Percentiles rank a stretch among this genome's conserved stretches.
These are phyloP conservation scores for Ulmus americana DNA, from an alignment of 331 rosid genomes.

Conservation along the genomic window DNA sequence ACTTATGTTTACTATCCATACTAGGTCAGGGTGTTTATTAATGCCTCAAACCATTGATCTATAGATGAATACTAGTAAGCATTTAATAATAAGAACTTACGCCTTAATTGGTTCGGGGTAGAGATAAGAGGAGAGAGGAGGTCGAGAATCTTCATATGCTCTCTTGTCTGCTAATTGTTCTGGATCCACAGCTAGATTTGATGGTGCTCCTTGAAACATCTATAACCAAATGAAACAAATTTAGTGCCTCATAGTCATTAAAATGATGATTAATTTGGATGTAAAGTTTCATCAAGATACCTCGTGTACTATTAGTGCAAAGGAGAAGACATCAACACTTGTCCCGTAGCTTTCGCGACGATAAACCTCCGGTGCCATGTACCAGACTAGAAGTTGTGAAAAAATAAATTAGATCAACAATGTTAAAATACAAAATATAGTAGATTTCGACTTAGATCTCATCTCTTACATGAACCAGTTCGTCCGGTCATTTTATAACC, in stretches of 20 bases:
- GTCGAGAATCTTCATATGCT: conserved; percentile 28
- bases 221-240: background rate
- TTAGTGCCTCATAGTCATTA: background rate
- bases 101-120: conserved; percentile 16
- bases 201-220: conserved; percentile 31
- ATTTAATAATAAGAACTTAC: conserved; percentile 12
- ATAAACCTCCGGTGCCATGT: conserved; percentile 34
- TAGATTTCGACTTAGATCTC: background rate
- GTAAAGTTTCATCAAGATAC: background rate
- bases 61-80: no score
- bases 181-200: conserved; percentile 22
- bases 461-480: conserved; percentile 30
- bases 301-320: conserved; percentile 26
- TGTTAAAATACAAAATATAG: background rate
- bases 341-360: conserved; percentile 27
- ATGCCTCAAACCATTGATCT: no score
- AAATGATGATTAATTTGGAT: background rate
- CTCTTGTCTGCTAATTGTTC: conserved; percentile 27
- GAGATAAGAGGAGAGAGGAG: conserved; percentile 22
- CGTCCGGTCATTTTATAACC: conserved; percentile 33
- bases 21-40: no score
- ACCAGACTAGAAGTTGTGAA: conserved; percentile 14
- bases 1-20: no score
- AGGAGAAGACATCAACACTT: conserved; percentile 24
- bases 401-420: background rate